Evolutionary conservation across 164 flowering plant genomes (phyloP).

Genomic region (Brasenia schreberi): DNA sequence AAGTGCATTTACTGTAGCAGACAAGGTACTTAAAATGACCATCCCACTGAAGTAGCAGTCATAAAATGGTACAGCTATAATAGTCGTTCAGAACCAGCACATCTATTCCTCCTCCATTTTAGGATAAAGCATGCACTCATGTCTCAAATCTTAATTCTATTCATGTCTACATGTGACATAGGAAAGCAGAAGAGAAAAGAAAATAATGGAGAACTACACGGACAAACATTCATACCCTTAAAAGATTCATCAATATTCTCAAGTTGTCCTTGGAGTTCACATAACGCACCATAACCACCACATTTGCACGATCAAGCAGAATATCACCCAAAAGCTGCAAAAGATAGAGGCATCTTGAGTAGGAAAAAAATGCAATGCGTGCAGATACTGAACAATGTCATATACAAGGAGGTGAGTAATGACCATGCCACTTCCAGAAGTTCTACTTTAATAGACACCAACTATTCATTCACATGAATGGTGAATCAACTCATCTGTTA

Average conservation of each 20-base stretch:
- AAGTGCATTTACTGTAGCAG: too few relatives aligned
- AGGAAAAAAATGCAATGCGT: not conserved
- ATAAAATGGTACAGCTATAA: too few relatives aligned
- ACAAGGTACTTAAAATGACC: too few relatives aligned
- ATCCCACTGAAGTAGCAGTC: too few relatives aligned
- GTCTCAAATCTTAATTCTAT: too few relatives aligned
- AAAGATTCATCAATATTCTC: constrained; percentile 89
- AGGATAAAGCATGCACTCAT: too few relatives aligned
- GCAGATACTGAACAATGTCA: not conserved
- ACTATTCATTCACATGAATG: too few relatives aligned
- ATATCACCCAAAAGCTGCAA: constrained; percentile 87
- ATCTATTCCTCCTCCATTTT: too few relatives aligned
- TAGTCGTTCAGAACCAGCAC: too few relatives aligned
- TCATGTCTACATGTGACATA: too few relatives aligned
- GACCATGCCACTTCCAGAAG: not conserved
- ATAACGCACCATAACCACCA: constrained; percentile 73
- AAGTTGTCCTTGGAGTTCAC: constrained; percentile 87
- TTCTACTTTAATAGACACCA: not conserved
- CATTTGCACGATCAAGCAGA: constrained; percentile 82
- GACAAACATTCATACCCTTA: constrained; percentile 38
- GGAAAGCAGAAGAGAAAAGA: too few relatives aligned
- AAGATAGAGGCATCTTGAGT: not conserved
- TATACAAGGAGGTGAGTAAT: not conserved
- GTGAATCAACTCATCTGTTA: too few relatives aligned
- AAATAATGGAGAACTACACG: not conserved